A percentile compares a stretch with the other conserved stretches of the same genome.
Conservation (phyloP, 192 early-diverging fungal genomes). For the Gaertneriomyces semiglobifer region DNA sequence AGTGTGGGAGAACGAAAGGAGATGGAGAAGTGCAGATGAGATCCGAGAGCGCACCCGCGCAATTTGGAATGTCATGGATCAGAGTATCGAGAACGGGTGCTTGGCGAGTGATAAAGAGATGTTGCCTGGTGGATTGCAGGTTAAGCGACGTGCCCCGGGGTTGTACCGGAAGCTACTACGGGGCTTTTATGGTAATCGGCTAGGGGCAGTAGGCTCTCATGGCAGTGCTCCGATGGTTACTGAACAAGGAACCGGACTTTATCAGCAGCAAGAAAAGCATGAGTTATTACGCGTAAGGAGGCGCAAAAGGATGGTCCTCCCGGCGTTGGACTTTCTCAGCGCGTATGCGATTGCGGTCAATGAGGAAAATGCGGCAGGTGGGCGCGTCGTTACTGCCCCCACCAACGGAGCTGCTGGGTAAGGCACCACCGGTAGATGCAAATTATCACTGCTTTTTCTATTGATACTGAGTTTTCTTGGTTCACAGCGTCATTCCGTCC, state of each 20-base stretch:
- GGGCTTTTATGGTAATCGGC: constrained; percentile 39
- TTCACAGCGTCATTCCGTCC: constrained; percentile 69
- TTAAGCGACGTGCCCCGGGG: constrained; percentile 78
- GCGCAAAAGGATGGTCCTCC: constrained; percentile 57
- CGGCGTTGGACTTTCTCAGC: constrained; percentile 86
- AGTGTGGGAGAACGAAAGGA: constrained; percentile 89
- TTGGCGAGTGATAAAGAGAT: constrained; percentile 36
- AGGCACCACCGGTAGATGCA: neutral
- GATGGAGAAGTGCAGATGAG: constrained; percentile 81
- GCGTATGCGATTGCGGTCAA: constrained; percentile 96
- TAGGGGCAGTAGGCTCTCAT: neutral
- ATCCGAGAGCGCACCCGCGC: constrained; percentile 68
- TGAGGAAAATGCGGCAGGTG: constrained; percentile 63
- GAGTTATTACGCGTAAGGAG: constrained; percentile 13
- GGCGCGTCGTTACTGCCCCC: constrained; percentile 87
- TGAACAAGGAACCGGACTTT: constrained; percentile 14
- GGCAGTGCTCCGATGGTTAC: neutral
- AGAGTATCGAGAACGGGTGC: constrained; percentile 55
- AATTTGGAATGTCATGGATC: constrained; percentile 94
- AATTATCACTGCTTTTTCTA: too few relatives aligned
- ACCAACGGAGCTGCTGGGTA: constrained; percentile 93
- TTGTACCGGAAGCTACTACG: constrained; percentile 83
- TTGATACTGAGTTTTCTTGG: neutral
- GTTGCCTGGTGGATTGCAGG: constrained; percentile 79
- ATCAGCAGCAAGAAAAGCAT: constrained; percentile 23